Evolutionary conservation across 2,329 filamentous ascomycete species (phyloP).

Genomic region (Paracoccidioides lutzii): DNA sequence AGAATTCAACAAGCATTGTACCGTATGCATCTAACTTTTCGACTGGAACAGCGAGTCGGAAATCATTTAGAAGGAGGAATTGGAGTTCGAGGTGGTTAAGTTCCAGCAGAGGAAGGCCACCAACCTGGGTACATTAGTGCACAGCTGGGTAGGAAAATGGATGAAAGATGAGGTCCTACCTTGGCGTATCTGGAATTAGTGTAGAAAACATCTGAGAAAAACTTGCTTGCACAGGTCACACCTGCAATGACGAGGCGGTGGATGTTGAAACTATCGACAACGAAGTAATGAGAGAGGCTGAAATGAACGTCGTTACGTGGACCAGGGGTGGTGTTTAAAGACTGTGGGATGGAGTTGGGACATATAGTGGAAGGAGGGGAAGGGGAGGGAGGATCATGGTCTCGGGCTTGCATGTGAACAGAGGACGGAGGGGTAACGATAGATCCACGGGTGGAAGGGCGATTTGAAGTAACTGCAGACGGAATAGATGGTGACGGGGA

Average conservation of each 20-base stretch:
- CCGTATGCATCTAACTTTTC: constrained; percentile 95
- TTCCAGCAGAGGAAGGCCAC: constrained; percentile 79
- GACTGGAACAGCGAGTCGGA: constrained; percentile 79
- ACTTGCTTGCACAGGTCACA: constrained; percentile 97
- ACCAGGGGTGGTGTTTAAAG: neutral
- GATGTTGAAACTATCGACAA: constrained; percentile 98
- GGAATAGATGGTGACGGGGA: constrained; percentile 14
- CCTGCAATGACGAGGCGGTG: constrained; percentile 92
- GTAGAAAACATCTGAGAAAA: constrained; percentile 98
- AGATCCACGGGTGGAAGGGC: constrained; percentile 14
- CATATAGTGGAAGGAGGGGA: constrained; percentile 23
- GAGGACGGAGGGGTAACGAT: constrained; percentile 29
- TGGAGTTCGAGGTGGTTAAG: constrained; percentile 94
- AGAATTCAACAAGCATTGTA: constrained; percentile 97
- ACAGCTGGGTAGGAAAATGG: constrained; percentile 7
- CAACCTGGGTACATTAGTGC: constrained; percentile 50
- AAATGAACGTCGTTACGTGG: constrained; percentile 30
- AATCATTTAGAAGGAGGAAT: constrained; percentile 91
- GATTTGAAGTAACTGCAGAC: constrained; percentile 11
- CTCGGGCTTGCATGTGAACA: constrained; percentile 22
- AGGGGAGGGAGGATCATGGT: constrained; percentile 20
- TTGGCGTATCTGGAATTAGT: constrained; percentile 98
- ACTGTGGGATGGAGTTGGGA: neutral
- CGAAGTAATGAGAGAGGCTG: constrained; percentile 61
- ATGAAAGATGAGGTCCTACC: constrained; percentile 42